These are phyloP conservation scores for Venturia carpophila DNA, from an alignment of 2,329 filamentous ascomycete genomes.

Conservation along the genomic window DNA sequence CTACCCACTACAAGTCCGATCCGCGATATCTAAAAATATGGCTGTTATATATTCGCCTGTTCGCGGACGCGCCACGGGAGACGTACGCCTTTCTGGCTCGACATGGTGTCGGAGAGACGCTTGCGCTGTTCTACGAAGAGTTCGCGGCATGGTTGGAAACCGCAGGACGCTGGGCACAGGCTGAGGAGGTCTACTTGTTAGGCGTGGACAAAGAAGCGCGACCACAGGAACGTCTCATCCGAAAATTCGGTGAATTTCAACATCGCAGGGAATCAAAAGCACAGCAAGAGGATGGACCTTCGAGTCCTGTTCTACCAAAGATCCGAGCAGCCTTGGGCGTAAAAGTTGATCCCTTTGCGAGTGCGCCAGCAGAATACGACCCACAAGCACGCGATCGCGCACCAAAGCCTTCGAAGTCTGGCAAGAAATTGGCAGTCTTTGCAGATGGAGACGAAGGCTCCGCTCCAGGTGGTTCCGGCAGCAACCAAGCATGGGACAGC, in stretches of 20 bases:
- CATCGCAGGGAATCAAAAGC: conserved; percentile 63
- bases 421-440: conserved; percentile 83
- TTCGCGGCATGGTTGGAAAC: conserved; percentile 89
- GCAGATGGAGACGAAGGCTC: conserved; percentile 44
- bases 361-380: conserved; percentile 51
- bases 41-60: conserved; percentile 88
- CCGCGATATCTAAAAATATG: conserved; percentile 87
- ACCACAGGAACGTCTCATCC: conserved; percentile 68
- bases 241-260: conserved; percentile 91
- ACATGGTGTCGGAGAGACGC: conserved; percentile 74
- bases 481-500: conserved; percentile 75
- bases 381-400: conserved; percentile 53
- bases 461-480: conserved; percentile 48
- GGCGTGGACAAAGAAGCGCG: conserved; percentile 84
- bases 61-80: conserved; percentile 87
- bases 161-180: conserved; percentile 76
- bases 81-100: conserved; percentile 86
- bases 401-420: conserved; percentile 49
- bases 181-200: conserved; percentile 85
- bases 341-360: conserved; percentile 75
- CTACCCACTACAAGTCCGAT: conserved; percentile 87
- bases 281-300: conserved; percentile 56
- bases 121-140: conserved; percentile 94
- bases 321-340: conserved; percentile 75
- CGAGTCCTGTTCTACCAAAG: conserved; percentile 78